Percentiles rank a stretch among this genome's conserved stretches.
Conservation (phyloP, 208 protist genomes). For the Acanthamoeba lenticulata region DNA sequence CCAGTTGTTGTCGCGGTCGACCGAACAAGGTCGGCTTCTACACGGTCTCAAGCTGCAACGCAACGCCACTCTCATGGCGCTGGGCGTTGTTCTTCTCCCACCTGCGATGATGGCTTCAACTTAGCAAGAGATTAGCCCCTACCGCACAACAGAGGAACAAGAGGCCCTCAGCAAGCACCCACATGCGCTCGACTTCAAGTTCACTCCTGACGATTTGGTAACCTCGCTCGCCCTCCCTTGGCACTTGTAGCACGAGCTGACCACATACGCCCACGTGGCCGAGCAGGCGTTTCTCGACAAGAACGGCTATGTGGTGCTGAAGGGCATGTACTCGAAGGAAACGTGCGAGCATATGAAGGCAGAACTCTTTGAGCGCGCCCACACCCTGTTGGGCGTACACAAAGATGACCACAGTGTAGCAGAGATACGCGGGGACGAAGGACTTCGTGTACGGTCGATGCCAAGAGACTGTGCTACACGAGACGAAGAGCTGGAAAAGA, state of each 20-base stretch:
- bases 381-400: background rate
- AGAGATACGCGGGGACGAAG: background rate
- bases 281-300: conserved; percentile 1
- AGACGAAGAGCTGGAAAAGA: too few relatives aligned
- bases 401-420: background rate
- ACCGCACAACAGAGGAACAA: background rate
- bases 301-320: conserved; percentile 44
- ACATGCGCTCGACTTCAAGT: background rate
- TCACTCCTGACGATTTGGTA: background rate
- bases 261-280: background rate
- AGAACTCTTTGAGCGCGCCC: conserved; percentile 33
- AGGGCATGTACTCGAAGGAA: background rate
- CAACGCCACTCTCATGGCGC: too few relatives aligned
- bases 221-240: too few relatives aligned
- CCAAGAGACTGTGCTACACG: background rate
- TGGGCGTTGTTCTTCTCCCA: too few relatives aligned
- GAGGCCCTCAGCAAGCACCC: background rate
- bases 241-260: too few relatives aligned
- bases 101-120: too few relatives aligned
- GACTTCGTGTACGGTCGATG: background rate
- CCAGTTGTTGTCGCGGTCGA: too few relatives aligned
- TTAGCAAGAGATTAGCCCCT: background rate
- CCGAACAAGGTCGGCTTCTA: too few relatives aligned
- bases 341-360: conserved; percentile 37
- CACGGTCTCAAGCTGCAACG: too few relatives aligned